Conservation (phyloP, 2,329 filamentous ascomycete species). For the Fusarium mexicanum region DNA sequence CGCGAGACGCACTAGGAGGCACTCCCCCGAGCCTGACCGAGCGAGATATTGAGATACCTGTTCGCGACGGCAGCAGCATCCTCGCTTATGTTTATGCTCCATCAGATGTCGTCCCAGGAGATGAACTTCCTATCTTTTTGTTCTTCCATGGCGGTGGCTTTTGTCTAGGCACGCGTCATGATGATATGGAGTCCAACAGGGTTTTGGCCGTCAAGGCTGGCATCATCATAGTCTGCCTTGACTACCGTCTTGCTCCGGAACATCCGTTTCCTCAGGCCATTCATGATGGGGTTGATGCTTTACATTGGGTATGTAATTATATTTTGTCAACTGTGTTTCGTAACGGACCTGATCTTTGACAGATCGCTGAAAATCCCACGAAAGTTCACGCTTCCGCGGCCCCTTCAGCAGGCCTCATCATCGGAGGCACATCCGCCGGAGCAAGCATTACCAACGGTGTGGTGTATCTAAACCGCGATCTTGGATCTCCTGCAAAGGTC, state of each 20-base stretch:
- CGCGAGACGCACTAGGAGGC: background rate
- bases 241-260: background rate
- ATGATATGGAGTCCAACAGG: background rate
- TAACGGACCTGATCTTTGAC: background rate
- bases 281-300: background rate
- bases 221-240: background rate
- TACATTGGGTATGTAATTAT: background rate
- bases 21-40: background rate
- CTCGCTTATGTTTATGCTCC: background rate
- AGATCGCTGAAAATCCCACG: background rate
- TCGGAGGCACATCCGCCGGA: background rate
- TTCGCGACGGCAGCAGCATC: background rate
- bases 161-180: background rate
- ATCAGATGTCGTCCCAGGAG: background rate
- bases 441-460: background rate
- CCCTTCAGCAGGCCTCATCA: background rate
- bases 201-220: background rate
- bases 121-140: background rate
- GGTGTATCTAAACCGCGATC: background rate
- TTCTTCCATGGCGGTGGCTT: background rate
- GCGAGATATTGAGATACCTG: background rate
- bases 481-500: background rate
- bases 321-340: rapidly evolving
- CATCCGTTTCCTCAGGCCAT: background rate
- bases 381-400: background rate